Base-by-base conservation (phyloP, 495 filamentous ascomycete species). In the Xylaria sp. region DNA sequence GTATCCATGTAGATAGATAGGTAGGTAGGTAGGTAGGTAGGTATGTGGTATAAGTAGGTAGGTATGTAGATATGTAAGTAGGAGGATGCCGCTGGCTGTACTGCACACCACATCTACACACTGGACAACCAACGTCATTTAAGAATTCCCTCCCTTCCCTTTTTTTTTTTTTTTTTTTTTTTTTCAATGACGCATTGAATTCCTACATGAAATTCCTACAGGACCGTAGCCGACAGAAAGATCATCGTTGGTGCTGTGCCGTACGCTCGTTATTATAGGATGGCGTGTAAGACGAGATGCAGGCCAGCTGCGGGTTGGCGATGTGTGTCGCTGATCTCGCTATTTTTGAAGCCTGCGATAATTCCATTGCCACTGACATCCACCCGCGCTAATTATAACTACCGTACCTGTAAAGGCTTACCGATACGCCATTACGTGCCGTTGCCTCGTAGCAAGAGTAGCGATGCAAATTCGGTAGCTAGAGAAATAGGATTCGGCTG, bases 361-460 rank as follows among this genome's bases (percentile, higher is more conserved):
- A 26, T 61, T 8, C 37, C 26, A 5, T 5, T 3, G 21, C 9
- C 17, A 31, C 8, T 2, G 17, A 58, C 31, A 17, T n/a, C 15
- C 19, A 44, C n/a, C n/a, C 17, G 58, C 24, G 35, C 59, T 62
- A 62, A 62, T 62, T 62, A 62, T 62, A 62, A 43, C 21, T 43
- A 26, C 37, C 59, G 59, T 26, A 29, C 37, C 43, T 40, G 21
- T 43, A 26, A 26, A 5, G 8, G 12, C 12, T 17, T 31, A 55
- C 24, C 52, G 52, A n/a, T 55, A 55, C 52, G 52, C 6, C 26
- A 26, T 17, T 55, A 31, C 17, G 12, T 6, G 24, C 26, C 12
- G 31, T 14, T 55, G 52, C 52, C 52, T 55, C 52, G 24, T 29
- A 29, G 8, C 50, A 29, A 14, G 50, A 53, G 24, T 3, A 15